Evolutionary conservation across 371 early-diverging fungal genomes (phyloP).

Genomic region (Coemansia sp.): DNA sequence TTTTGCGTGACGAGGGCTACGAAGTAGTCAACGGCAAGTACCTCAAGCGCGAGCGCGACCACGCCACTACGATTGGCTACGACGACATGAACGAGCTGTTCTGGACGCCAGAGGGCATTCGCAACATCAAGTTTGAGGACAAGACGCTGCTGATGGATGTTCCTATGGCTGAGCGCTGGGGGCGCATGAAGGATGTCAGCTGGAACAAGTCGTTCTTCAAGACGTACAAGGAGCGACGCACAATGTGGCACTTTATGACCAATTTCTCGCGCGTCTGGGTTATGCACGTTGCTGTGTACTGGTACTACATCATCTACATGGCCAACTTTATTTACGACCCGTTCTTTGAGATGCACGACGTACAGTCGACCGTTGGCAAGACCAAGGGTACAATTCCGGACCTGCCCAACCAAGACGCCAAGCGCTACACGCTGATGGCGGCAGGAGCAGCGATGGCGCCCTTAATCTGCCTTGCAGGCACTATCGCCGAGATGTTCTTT

Average conservation of each 20-base stretch:
- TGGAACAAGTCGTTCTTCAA: conserved; percentile 75
- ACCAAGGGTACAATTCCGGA: conserved; percentile 23
- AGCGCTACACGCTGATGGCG: conserved; percentile 66
- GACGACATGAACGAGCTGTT: conserved; percentile 90
- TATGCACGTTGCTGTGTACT: conserved; percentile 79
- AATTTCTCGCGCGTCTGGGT: conserved; percentile 89
- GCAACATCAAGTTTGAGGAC: conserved; percentile 59
- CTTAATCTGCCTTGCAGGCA: conserved; percentile 64
- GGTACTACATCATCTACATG: conserved; percentile 77
- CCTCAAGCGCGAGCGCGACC: conserved; percentile 79
- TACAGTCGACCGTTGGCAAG: conserved; percentile 43
- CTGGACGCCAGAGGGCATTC: conserved; percentile 73
- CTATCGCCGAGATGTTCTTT: conserved; percentile 69
- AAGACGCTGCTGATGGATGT: conserved; percentile 60
- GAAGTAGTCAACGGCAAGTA: conserved; percentile 67
- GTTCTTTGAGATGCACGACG: conserved; percentile 52
- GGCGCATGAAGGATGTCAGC: conserved; percentile 61
- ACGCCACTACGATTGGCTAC: conserved; percentile 77
- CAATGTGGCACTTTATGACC: conserved; percentile 79
- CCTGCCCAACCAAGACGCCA: conserved; percentile 51
- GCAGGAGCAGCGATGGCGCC: conserved; percentile 75
- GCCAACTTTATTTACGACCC: conserved; percentile 67
- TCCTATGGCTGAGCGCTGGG: conserved; percentile 67
- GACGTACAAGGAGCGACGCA: conserved; percentile 85
- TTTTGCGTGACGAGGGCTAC: conserved; percentile 76